Percentiles rank a stretch among this genome's conserved stretches.
Evolutionary conservation across 139 green algal species (phyloP).

Genomic region (Haematococcus lacustris): DNA sequence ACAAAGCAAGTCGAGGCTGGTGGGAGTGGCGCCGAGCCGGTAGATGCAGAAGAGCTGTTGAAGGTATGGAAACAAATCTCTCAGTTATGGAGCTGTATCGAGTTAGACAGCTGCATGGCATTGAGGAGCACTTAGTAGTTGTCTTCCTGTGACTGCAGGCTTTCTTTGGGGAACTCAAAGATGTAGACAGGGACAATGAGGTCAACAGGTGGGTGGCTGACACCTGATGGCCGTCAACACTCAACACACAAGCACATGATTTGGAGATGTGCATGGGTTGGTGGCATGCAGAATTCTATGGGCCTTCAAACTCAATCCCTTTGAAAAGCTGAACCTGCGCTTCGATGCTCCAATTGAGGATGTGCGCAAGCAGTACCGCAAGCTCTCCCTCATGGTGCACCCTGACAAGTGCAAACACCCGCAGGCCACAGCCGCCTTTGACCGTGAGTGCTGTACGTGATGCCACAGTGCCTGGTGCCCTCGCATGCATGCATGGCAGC

Average conservation of each 20-base stretch:
- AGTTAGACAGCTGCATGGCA: too few relatives aligned
- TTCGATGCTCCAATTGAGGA: constrained; percentile 77
- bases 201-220: constrained; percentile 66
- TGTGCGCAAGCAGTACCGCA: constrained; percentile 80
- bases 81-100: too few relatives aligned
- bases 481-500: too few relatives aligned
- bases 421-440: constrained; percentile 74
- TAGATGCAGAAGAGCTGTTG: not conserved
- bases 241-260: too few relatives aligned
- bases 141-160: constrained; percentile 30
- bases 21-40: not conserved
- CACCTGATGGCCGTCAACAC: too few relatives aligned
- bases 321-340: constrained; percentile 81
- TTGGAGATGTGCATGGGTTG: too few relatives aligned
- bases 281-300: constrained; percentile 65
- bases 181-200: constrained; percentile 87
- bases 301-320: constrained; percentile 96
- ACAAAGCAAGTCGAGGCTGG: too few relatives aligned
- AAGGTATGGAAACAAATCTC: too few relatives aligned
- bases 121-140: too few relatives aligned
- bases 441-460: constrained; percentile 64
- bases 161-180: constrained; percentile 85
- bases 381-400: constrained; percentile 82
- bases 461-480: too few relatives aligned
- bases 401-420: constrained; percentile 87